Conservation (phyloP, 495 filamentous ascomycete genomes). For the Talaromyces ruber region DNA sequence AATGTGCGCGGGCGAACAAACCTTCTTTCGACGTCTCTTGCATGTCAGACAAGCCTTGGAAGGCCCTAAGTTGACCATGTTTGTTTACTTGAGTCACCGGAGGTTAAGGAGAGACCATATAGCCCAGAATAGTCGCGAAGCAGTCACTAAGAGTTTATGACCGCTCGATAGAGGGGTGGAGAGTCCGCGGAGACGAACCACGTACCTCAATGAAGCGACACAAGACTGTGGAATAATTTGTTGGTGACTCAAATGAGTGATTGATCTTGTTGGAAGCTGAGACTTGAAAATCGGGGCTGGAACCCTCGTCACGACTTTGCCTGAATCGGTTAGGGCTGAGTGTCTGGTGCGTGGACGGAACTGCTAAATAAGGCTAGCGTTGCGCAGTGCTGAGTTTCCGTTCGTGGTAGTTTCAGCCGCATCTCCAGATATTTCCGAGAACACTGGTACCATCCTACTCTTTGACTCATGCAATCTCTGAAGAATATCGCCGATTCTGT, state of each 20-base stretch:
- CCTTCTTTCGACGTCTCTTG: constrained; percentile 24
- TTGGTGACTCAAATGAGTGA: neutral
- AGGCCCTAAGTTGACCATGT: constrained; percentile 24
- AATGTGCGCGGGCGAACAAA: neutral
- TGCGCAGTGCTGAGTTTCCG: neutral
- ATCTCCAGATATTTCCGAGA: neutral
- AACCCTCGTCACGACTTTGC: neutral
- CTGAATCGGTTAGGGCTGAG: neutral
- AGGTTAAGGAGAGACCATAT: neutral
- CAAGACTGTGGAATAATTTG: neutral
- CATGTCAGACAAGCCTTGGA: constrained; percentile 24
- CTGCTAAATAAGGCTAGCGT: neutral
- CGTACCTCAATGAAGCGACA: neutral
- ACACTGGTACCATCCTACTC: neutral
- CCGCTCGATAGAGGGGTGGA: neutral
- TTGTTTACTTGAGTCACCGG: neutral
- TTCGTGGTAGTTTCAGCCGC: neutral
- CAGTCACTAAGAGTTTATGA: neutral
- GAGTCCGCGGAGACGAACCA: neutral
- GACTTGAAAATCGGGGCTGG: neutral
- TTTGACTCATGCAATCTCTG: no score
- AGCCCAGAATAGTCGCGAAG: neutral
- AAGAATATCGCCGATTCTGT: no score
- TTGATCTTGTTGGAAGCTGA: neutral
- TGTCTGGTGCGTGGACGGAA: neutral